phyloP scores from a whole-genome alignment of 169 alveolate species.

The Eimeria tenella region DNA sequence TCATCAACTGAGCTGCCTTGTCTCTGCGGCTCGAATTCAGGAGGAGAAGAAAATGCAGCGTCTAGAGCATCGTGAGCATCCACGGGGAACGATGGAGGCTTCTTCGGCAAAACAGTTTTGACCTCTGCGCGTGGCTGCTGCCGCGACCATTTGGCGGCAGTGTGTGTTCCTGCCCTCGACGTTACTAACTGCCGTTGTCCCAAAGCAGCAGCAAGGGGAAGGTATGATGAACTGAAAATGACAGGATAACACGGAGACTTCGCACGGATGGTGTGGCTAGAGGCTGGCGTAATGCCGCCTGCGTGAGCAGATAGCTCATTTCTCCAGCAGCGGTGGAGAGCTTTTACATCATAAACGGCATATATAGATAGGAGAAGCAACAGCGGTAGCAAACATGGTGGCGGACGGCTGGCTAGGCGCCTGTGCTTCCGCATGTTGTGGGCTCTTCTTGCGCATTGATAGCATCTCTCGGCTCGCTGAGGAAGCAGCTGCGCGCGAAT shows the following conservation, averaged over 20 bases:
- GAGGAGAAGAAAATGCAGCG: not conserved
- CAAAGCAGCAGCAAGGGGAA: not conserved
- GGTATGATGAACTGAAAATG: not conserved
- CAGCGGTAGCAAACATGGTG: slow-evolving; percentile 5
- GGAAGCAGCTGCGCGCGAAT: not conserved
- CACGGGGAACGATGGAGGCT: not conserved
- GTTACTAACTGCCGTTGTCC: not conserved
- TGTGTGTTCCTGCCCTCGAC: not conserved
- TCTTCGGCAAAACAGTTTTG: not conserved
- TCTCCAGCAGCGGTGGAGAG: not conserved
- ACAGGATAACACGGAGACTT: not conserved
- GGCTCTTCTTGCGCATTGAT: not conserved
- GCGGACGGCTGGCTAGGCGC: not conserved
- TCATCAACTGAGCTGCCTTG: not conserved
- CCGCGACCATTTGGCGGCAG: not conserved
- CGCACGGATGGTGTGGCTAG: not conserved
- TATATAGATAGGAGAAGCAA: not conserved
- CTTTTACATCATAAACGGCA: not conserved
- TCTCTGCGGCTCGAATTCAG: not conserved
- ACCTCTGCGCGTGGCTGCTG: not conserved
- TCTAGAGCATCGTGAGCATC: not conserved
- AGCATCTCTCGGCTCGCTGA: not conserved
- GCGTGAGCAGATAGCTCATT: not conserved
- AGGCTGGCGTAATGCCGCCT: not conserved
- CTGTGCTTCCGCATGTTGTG: not conserved